Conservation (phyloP, 2,329 filamentous ascomycete genomes). For the Calycina herbarum region DNA sequence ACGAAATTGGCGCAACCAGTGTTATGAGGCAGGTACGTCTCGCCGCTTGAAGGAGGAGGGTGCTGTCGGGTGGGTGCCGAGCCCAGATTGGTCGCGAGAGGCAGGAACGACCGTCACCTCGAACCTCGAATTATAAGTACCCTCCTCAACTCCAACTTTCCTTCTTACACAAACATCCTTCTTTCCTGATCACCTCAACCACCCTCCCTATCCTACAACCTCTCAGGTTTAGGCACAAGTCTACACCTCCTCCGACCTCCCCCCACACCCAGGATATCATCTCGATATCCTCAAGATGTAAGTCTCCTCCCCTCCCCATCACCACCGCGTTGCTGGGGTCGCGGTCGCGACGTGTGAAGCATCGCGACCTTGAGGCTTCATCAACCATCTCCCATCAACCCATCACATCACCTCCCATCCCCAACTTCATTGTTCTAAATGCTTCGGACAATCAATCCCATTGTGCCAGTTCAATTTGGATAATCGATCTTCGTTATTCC, state of each 20-base stretch:
- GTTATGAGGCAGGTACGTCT: not conserved
- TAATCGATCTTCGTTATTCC: too few species aligned
- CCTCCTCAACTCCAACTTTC: not conserved
- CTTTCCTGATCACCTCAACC: not conserved
- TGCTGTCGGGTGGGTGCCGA: not conserved
- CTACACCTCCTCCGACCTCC: slow-evolving; percentile 1
- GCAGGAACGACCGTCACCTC: not conserved
- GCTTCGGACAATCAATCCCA: too few species aligned
- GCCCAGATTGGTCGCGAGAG: not conserved
- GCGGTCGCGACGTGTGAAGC: not conserved
- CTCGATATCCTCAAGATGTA: not conserved
- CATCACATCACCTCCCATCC: not conserved
- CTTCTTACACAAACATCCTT: not conserved
- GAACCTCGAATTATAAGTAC: not conserved
- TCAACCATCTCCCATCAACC: not conserved
- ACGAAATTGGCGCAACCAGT: too few species aligned
- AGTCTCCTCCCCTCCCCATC: not conserved
- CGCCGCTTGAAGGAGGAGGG: not conserved
- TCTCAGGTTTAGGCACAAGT: not conserved
- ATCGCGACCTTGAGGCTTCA: not conserved
- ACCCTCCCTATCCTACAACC: not conserved
- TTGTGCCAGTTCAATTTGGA: too few species aligned
- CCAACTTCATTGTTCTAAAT: too few species aligned
- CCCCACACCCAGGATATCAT: not conserved
- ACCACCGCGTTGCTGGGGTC: not conserved